Base-by-base conservation (phyloP, 108 stramenopile species). In the Thalassiosira profunda region DNA sequence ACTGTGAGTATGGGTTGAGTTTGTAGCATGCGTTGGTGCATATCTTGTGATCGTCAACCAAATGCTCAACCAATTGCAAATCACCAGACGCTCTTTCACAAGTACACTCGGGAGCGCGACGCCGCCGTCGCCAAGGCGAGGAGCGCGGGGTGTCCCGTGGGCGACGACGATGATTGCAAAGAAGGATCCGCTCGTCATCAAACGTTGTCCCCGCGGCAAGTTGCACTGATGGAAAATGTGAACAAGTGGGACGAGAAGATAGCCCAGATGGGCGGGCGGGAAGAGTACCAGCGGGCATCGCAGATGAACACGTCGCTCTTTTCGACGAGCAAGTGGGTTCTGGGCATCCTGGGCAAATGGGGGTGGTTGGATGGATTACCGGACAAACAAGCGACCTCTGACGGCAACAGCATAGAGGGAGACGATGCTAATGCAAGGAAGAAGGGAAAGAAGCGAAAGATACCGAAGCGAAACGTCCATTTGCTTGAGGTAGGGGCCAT, bases 401-500 rank as follows among this genome's bases (percentile, higher is more conserved):
- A 63, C 28, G 26, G 26, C 38, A 34, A 21, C 12, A 33, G 28
- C 14, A 40, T 51, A 12, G 18, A 33, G 46, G 30, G 26, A 46
- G 49, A 43, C 45, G 55, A 66, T n/a, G 30, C 41, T 11, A 12
- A 58, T 33, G 35, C 44, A n/a, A 24, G 45, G 46, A 10, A 23
- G 51, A 52, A 64, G 23, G 49, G 20, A 25, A 44, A 15, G 33
- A 63, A 69, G 46, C 62, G 33, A 55, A 79, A 59, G 56, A 20
- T 18, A 17, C 36, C 36, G 44, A 74, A 87, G 67, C 76, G 89
- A 67, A 57, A 68, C 3, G 67, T 85, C 15, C 58, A 74, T 56
- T 34, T 96, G n/a, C 73, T 98, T 31, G 98, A 98, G 79, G 81
- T 98, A 25, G 98, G 98, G n/a, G 96, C 96, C 10, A 96, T 98